These are phyloP conservation scores for Curvularia sp. DNA, from an alignment of 2,329 filamentous ascomycete species.

Conservation along the genomic window DNA sequence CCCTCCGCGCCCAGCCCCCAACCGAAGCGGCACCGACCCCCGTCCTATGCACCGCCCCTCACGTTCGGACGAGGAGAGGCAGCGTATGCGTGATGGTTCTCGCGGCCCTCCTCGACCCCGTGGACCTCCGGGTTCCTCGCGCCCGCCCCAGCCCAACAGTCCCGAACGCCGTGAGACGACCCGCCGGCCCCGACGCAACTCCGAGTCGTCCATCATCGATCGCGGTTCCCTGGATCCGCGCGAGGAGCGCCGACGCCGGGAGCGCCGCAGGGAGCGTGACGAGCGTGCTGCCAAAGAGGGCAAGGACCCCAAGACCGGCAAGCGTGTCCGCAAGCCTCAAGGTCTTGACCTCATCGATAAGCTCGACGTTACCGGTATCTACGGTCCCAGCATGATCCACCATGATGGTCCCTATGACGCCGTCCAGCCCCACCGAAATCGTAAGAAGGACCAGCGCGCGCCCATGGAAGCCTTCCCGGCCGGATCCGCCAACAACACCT, in stretches of 20 bases:
- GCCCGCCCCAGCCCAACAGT: constrained; percentile 44
- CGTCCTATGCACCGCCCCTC: constrained; percentile 65
- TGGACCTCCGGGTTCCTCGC: constrained; percentile 49
- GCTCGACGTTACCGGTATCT: constrained; percentile 93
- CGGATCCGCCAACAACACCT: constrained; percentile 87
- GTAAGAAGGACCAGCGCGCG: constrained; percentile 78
- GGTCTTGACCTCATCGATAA: constrained; percentile 92
- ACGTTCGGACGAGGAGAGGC: constrained; percentile 65
- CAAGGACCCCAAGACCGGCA: constrained; percentile 22
- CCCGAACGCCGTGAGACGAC: constrained; percentile 51
- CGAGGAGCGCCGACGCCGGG: constrained; percentile 62
- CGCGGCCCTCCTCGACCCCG: constrained; percentile 46
- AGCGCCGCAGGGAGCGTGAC: constrained; percentile 60
- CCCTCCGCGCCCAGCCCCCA: constrained; percentile 48
- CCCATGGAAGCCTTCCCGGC: constrained; percentile 97
- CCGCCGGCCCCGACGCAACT: constrained; percentile 73
- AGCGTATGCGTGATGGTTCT: constrained; percentile 48
- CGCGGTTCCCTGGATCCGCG: constrained; percentile 67
- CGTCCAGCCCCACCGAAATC: constrained; percentile 92
- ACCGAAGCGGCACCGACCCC: constrained; percentile 56
- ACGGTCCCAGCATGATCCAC: constrained; percentile 92
- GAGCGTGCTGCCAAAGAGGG: constrained; percentile 47
- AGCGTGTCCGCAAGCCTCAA: constrained; percentile 51
- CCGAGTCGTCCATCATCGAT: constrained; percentile 76
- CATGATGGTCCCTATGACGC: constrained; percentile 98